Evolutionary conservation across 768 basidiomycete genomes (phyloP), one percentile per base, ranked within the genome.

Genomic region (Hericium coralloides): DNA sequence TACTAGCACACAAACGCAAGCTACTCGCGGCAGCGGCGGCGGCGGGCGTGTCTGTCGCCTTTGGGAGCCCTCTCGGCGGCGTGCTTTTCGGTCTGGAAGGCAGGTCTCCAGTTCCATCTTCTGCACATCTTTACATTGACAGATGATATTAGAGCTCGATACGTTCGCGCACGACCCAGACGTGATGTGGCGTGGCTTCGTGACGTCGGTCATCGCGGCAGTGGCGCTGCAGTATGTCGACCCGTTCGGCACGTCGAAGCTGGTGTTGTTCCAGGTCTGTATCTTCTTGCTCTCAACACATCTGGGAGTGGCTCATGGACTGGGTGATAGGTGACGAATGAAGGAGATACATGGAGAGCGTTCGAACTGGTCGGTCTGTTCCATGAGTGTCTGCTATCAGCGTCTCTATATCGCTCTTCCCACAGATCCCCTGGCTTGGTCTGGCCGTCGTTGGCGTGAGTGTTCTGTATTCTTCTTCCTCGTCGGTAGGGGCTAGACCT

Each of bases 151-250:
- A 82, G 84, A 87, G 65, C 70, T 87, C 17, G 84, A 85, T 61
- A 79, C 81, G 1, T 85, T 85, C 64, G 79, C 83, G 17, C 82
- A 79, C 62, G 84, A 85, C 58, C 83, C 84, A 2, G 88, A 91
- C 61, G 86, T 88, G 26, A 82, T 88, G 78, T 88, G 86, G 87
- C 77, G 83, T 56, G 89, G 85, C n/a, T 95, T 95, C 66, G 91
- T 91, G 55, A 91, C 89, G 15, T 92, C 90, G 7, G 89, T 86
- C 52, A 80, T 93, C 53, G 92, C 92, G 0, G 90, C 91, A 1
- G 82, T 91, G n/a, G 79, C 87, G 0, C 70, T 95, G 53, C 88
- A 92, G 67, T 84, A 85, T 68, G 78, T 93, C 49, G 86, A 94
- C 64, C 92, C 92, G 0, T 94, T 93, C 67, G 85, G 86, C 37